These are phyloP conservation scores for Coemansia sp. DNA, from an alignment of 192 early-diverging fungal species.

Conservation along the genomic window DNA sequence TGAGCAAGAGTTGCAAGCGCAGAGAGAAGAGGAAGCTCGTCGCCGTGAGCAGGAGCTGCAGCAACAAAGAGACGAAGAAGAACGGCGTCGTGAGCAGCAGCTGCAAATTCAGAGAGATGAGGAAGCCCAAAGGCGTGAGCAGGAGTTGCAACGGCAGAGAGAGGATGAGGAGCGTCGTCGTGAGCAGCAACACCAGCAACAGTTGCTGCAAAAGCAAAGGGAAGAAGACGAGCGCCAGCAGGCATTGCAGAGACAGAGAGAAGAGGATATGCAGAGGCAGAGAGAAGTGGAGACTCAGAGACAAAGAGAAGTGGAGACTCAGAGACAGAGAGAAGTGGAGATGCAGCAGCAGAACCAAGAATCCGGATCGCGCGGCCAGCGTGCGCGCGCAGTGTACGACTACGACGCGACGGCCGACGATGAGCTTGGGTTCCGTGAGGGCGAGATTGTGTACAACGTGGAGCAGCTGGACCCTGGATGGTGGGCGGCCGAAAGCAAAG, in stretches of 20 bases:
- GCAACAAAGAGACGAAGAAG: constrained; percentile 20
- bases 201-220: constrained; percentile 14
- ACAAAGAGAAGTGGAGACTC: constrained; percentile 3
- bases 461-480: constrained; percentile 86
- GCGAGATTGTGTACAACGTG: constrained; percentile 76
- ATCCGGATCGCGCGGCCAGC: constrained; percentile 13
- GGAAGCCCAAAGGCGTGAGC: constrained; percentile 25
- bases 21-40: constrained; percentile 39
- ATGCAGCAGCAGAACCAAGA: constrained; percentile 12
- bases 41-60: constrained; percentile 32
- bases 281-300: constrained; percentile 36
- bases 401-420: constrained; percentile 79
- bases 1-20: constrained; percentile 52
- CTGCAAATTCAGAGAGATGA: constrained; percentile 54
- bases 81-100: constrained; percentile 30
- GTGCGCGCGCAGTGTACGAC: constrained; percentile 66
- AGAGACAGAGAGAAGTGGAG: constrained; percentile 14
- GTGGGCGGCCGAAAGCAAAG: constrained; percentile 84
- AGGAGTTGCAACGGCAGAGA: constrained; percentile 27
- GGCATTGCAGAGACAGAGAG: constrained; percentile 21
- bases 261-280: constrained; percentile 2
- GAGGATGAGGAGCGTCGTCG: constrained; percentile 12
- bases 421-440: constrained; percentile 82
- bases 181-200: constrained; percentile 25
- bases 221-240: constrained; percentile 39